phyloP scores from a whole-genome alignment of 306 rosid genomes.

The Senna tora region DNA sequence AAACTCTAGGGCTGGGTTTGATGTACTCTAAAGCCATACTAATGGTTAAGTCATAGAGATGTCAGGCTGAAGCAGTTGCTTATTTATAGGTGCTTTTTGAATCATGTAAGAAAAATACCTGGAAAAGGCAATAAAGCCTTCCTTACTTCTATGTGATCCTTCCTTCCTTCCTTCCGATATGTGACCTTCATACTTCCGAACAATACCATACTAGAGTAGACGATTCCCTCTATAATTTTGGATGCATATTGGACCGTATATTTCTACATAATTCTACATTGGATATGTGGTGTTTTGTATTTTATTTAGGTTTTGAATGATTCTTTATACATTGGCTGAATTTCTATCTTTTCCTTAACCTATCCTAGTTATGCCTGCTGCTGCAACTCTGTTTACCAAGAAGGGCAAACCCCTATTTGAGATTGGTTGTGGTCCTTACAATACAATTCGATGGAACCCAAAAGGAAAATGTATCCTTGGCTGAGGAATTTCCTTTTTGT shows the following conservation, averaged over 20 bases:
- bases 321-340: conserved; percentile 31
- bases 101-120: conserved; percentile 28
- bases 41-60: conserved; percentile 21
- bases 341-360: conserved; percentile 58
- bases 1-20: conserved; percentile 14
- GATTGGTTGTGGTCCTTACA: conserved; percentile 94
- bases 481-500: conserved; percentile 35
- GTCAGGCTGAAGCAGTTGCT: conserved; percentile 11
- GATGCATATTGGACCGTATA: conserved; percentile 14
- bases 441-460: conserved; percentile 92
- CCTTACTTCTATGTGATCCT: not conserved
- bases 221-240: conserved; percentile 28
- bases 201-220: conserved; percentile 15
- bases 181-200: conserved; percentile 20
- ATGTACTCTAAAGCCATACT: conserved; percentile 14
- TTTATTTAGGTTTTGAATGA: conserved; percentile 14
- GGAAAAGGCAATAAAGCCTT: conserved; percentile 7
- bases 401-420: conserved; percentile 94
- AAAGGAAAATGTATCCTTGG: conserved; percentile 86
- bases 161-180: conserved; percentile 8
- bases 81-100: conserved; percentile 30
- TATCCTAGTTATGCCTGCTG: conserved; percentile 86
- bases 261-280: conserved; percentile 9
- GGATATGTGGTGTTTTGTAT: conserved; percentile 24
- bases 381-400: conserved; percentile 89